These are phyloP conservation scores for Scedosporium aurantiacum DNA, from an alignment of 2,329 filamentous ascomycete species.

Conservation along the genomic window DNA sequence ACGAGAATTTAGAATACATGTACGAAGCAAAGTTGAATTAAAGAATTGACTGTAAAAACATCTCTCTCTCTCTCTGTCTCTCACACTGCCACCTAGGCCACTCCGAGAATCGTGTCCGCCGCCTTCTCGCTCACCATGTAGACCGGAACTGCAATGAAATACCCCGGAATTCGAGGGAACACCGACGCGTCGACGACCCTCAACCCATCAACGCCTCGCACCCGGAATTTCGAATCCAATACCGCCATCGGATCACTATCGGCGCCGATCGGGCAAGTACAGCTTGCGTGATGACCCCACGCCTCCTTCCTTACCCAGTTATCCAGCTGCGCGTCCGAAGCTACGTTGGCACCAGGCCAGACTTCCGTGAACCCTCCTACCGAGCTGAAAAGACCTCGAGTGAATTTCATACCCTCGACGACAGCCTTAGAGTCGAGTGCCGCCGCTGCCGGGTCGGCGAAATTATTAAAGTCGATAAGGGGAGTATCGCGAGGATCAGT, in stretches of 20 bases:
- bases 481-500: constrained; percentile 40
- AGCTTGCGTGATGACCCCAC: constrained; percentile 48
- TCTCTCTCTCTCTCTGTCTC: not conserved
- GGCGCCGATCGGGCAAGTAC: constrained; percentile 42
- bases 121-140: constrained; percentile 51
- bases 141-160: constrained; percentile 36
- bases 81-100: not conserved
- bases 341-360: constrained; percentile 25
- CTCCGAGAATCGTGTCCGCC: constrained; percentile 12
- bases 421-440: constrained; percentile 32
- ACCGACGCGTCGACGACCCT: constrained; percentile 48
- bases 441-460: constrained; percentile 27
- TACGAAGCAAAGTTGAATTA: not conserved
- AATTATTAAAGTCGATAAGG: constrained; percentile 38
- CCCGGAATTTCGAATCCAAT: constrained; percentile 41
- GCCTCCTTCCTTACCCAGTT: constrained; percentile 34
- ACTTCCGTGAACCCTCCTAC: constrained; percentile 11
- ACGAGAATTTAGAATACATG: too few species aligned
- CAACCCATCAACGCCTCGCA: constrained; percentile 39
- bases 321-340: constrained; percentile 28
- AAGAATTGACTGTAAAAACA: not conserved
- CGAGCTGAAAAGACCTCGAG: constrained; percentile 21
- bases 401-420: constrained; percentile 31
- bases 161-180: constrained; percentile 38
- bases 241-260: constrained; percentile 42